Percentiles rank a stretch among this genome's conserved stretches.
phyloP scores from a whole-genome alignment of 768 basidiomycete species.

The Nidula microcarpa region DNA sequence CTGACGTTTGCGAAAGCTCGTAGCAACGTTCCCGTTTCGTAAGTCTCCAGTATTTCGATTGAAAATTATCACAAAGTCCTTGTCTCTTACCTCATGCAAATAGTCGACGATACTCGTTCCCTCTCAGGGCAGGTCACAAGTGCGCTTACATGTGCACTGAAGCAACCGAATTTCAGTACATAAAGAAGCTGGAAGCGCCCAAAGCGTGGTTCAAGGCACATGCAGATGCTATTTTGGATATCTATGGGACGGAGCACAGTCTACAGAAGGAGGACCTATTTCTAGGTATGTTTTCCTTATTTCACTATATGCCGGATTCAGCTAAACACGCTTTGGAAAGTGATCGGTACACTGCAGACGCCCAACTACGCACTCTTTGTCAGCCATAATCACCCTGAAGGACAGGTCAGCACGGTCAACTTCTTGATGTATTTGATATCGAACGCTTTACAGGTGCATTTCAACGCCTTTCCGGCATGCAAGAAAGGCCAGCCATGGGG shows the following conservation, averaged over 20 bases:
- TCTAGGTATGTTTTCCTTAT: constrained; percentile 30
- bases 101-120: constrained; percentile 53
- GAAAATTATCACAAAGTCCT: not conserved
- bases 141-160: constrained; percentile 68
- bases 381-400: constrained; percentile 64
- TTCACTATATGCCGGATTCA: not conserved
- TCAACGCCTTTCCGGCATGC: constrained; percentile 47
- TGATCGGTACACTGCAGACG: constrained; percentile 70
- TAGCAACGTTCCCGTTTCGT: constrained; percentile 33
- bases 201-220: constrained; percentile 75
- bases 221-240: constrained; percentile 56
- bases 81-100: not conserved
- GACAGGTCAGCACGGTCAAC: constrained; percentile 30
- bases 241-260: constrained; percentile 44
- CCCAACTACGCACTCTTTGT: constrained; percentile 75
- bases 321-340: constrained; percentile 14
- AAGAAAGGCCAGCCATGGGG: constrained; percentile 53
- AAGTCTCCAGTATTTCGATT: constrained; percentile 16
- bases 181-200: constrained; percentile 59
- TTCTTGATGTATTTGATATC: not conserved
- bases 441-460: constrained; percentile 31
- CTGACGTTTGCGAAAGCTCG: constrained; percentile 36
- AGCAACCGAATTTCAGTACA: constrained; percentile 63
- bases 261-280: constrained; percentile 60
- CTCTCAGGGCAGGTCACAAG: constrained; percentile 62